Evolutionary conservation across 2,329 filamentous ascomycete genomes (phyloP).

Genomic region (Fusarium nelsonii): DNA sequence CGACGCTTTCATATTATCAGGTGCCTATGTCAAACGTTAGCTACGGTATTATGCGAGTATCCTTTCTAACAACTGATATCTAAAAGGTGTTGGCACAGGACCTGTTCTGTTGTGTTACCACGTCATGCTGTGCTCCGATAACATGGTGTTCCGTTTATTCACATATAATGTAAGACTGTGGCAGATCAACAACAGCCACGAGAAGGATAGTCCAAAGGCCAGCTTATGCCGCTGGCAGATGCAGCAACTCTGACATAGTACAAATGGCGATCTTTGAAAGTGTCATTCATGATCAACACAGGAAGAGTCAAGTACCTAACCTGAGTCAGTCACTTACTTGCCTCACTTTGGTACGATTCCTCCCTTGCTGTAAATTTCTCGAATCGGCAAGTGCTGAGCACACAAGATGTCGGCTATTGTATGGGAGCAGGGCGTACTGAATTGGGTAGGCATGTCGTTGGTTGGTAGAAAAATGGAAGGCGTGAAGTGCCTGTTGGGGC

Average conservation of each 20-base stretch:
- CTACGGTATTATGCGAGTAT: neutral
- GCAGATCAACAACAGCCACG: constrained; percentile 16
- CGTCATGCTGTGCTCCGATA: neutral
- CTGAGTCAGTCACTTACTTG: no score
- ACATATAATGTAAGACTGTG: constrained; percentile 10
- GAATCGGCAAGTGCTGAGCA: neutral
- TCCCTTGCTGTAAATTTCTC: neutral
- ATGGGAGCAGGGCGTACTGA: neutral
- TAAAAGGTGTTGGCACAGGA: constrained; percentile 3
- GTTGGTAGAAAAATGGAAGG: constrained; percentile 19
- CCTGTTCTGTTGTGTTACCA: neutral
- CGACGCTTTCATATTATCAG: constrained; percentile 6
- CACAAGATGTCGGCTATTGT: neutral
- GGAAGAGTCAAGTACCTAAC: neutral
- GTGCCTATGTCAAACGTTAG: constrained; percentile 4
- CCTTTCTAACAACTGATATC: neutral
- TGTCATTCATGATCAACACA: constrained; percentile 1
- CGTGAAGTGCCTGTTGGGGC: constrained; percentile 21
- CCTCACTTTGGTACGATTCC: neutral
- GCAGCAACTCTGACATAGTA: constrained; percentile 6
- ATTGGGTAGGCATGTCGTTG: constrained; percentile 11
- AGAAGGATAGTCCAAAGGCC: neutral
- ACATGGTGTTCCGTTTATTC: constrained; percentile 1
- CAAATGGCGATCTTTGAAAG: constrained; percentile 8
- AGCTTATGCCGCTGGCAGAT: constrained; percentile 4